Evolutionary conservation across 345 rosid genomes (phyloP).

Genomic region (rapeseed (Brassica napus)): DNA sequence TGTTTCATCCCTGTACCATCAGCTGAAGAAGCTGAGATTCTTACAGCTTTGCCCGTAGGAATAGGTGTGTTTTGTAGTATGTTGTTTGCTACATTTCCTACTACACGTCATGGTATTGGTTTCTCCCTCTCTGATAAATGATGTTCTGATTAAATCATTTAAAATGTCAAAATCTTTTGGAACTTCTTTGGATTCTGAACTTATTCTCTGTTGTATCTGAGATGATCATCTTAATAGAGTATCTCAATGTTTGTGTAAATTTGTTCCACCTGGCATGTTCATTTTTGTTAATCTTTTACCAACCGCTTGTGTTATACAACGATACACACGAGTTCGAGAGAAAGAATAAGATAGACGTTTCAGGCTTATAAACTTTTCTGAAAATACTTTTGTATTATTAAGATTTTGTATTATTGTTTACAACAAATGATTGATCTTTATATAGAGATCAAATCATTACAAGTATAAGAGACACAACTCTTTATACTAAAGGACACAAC

Average conservation of each 20-base stretch:
- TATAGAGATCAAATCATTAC: too few relatives aligned
- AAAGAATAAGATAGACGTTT: too few relatives aligned
- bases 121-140: constrained; percentile 48
- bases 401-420: too few relatives aligned
- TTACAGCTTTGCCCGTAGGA: constrained; percentile 71
- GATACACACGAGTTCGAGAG: too few relatives aligned
- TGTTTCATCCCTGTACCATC: constrained; percentile 83
- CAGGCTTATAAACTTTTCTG: too few relatives aligned
- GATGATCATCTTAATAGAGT: background rate
- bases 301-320: too few relatives aligned
- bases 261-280: background rate
- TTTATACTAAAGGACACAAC: too few relatives aligned
- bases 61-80: constrained; percentile 70
- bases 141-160: background rate
- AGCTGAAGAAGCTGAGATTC: constrained; percentile 52
- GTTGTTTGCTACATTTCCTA: constrained; percentile 78
- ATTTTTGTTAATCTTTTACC: too few relatives aligned
- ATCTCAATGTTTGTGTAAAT: constrained; percentile 8
- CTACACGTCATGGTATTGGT: constrained; percentile 87
- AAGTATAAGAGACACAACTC: too few relatives aligned
- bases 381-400: too few relatives aligned
- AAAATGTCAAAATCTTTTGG: background rate
- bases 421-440: too few relatives aligned
- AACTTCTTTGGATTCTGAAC: background rate
- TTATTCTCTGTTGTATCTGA: constrained; percentile 1